Conservation (phyloP, 179 eudicot species). For the Actinidia polygama region DNA sequence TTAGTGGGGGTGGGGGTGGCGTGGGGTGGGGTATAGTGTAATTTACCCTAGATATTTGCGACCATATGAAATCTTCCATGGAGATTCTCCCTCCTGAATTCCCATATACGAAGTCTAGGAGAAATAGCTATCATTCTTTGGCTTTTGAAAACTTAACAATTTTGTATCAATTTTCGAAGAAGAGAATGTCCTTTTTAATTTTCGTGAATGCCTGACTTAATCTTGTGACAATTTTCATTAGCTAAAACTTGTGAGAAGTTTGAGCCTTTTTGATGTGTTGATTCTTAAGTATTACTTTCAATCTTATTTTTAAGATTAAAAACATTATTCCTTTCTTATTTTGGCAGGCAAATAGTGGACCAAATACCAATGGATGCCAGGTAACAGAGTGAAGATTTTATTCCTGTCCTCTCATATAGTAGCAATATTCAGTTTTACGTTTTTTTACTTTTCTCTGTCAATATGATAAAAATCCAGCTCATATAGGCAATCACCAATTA, state of each 20-base stretch:
- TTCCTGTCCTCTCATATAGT: background rate
- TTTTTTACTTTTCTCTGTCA: background rate
- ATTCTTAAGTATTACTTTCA: background rate
- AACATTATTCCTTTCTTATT: background rate
- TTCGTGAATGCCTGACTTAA: background rate
- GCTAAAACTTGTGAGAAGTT: background rate
- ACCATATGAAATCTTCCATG: background rate
- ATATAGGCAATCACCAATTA: background rate
- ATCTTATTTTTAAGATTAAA: slow-evolving; percentile 6
- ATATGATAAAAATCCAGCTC: background rate
- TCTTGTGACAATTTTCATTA: background rate
- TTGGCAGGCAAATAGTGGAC: slow-evolving; percentile 95
- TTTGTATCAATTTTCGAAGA: background rate
- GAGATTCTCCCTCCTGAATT: background rate
- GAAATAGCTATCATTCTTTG: background rate
- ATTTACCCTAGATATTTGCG: no score
- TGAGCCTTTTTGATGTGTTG: background rate
- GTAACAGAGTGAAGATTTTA: slow-evolving; percentile 32
- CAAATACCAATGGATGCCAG: slow-evolving; percentile 88
- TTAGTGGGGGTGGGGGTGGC: no score
- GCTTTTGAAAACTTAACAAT: background rate
- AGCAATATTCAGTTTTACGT: slow-evolving; percentile 8
- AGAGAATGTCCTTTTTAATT: background rate
- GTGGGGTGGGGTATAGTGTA: no score
- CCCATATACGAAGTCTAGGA: background rate